phyloP scores from a whole-genome alignment of 257 asterid genomes.

The Nicotiana tabacum region DNA sequence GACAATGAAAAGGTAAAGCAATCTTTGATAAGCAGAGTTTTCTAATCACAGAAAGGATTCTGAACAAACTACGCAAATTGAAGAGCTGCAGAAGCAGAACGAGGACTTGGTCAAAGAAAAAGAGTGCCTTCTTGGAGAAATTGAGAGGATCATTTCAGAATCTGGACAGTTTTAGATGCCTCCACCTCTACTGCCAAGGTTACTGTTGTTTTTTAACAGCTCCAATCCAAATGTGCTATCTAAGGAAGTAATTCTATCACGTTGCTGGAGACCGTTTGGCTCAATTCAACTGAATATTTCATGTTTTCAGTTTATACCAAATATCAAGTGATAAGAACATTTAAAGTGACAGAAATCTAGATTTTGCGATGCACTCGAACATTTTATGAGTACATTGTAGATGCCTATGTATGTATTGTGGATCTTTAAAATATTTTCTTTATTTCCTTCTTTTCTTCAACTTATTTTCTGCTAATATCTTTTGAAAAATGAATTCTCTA shows the following conservation, averaged over 20 bases:
- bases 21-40: neutral
- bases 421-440: neutral
- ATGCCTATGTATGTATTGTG: neutral
- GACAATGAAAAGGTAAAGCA: neutral
- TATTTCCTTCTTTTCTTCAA: neutral
- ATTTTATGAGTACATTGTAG: neutral
- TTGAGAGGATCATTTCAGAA: conserved; percentile 65
- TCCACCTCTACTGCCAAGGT: neutral
- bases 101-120: conserved; percentile 60
- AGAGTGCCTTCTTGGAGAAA: conserved; percentile 71
- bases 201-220: neutral
- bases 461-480: neutral
- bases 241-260: neutral
- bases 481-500: neutral
- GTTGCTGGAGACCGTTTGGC: neutral
- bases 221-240: neutral
- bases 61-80: conserved; percentile 83
- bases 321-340: neutral
- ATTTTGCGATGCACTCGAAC: neutral
- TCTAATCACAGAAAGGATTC: conserved; percentile 69
- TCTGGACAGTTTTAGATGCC: conserved; percentile 6
- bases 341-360: neutral
- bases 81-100: conserved; percentile 74
- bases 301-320: neutral
- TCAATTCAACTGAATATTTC: neutral